Evolutionary conservation across 2,329 filamentous ascomycete species (phyloP).

Genomic region (Neonectria hederae): DNA sequence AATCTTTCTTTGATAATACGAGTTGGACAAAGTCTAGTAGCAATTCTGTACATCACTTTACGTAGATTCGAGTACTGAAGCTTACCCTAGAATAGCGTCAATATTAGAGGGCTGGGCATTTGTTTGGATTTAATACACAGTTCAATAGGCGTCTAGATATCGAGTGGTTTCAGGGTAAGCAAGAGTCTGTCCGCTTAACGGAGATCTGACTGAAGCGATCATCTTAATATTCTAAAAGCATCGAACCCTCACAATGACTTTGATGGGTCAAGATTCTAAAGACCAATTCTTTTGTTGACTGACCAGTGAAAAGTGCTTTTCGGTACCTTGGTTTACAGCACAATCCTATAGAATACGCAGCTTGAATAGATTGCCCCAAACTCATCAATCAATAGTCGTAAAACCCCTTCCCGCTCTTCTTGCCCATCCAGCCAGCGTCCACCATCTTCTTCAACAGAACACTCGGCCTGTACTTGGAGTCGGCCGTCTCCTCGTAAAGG

Average conservation of each 20-base stretch:
- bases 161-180: too few relatives aligned
- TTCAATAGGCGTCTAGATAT: neutral
- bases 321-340: neutral
- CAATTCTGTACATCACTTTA: neutral
- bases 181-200: too few relatives aligned
- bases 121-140: neutral
- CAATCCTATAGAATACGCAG: neutral
- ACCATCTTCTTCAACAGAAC: slow-evolving; percentile 95
- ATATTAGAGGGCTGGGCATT: neutral
- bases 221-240: neutral
- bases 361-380: neutral
- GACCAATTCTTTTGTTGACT: neutral
- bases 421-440: slow-evolving; percentile 95
- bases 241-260: too few relatives aligned
- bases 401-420: slow-evolving; percentile 97
- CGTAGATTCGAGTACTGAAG: neutral
- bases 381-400: slow-evolving; percentile 76
- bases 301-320: neutral
- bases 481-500: slow-evolving; percentile 87
- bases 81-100: neutral
- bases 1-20: neutral
- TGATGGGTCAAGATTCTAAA: neutral
- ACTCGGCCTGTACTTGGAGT: slow-evolving; percentile 93
- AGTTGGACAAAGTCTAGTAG: neutral
- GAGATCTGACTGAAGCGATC: too few relatives aligned